phyloP scores from a whole-genome alignment of 2,329 filamentous ascomycete genomes.

The Pseudogymnoascus sp. region DNA sequence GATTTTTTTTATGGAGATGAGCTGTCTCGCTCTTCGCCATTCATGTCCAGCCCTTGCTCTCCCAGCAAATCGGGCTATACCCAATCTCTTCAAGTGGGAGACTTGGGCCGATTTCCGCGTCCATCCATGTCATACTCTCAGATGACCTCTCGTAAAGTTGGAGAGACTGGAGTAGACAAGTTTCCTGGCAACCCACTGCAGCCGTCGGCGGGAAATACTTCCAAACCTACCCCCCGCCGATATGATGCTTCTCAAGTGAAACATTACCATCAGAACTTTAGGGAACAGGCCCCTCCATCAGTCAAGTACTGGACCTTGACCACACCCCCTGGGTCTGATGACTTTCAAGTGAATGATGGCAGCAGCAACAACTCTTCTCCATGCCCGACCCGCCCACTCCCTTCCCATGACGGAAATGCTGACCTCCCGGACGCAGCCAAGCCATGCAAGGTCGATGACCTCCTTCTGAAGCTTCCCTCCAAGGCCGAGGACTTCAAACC shows the following conservation, averaged over 20 bases:
- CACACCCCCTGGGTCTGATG: neutral
- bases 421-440: conserved; percentile 37
- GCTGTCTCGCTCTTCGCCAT: neutral
- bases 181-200: neutral
- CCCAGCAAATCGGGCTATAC: neutral
- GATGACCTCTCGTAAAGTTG: neutral
- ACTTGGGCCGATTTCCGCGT: neutral
- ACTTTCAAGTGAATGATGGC: neutral
- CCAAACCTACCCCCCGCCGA: neutral
- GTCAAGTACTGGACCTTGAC: neutral
- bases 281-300: neutral
- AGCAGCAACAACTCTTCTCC: neutral
- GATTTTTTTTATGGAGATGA: neutral
- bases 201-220: neutral
- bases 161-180: neutral
- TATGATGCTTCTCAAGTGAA: neutral
- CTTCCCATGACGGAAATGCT: neutral
- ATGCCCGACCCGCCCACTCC: neutral
- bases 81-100: neutral
- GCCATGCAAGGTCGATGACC: conserved; percentile 65
- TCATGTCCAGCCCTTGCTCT: neutral
- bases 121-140: neutral
- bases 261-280: neutral
- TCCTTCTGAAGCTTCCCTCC: conserved; percentile 40
- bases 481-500: neutral